A percentile compares a stretch with the other conserved stretches of the same genome.
Evolutionary conservation across 2,329 filamentous ascomycete genomes (phyloP).

Genomic region (Scedosporium aurantiacum): DNA sequence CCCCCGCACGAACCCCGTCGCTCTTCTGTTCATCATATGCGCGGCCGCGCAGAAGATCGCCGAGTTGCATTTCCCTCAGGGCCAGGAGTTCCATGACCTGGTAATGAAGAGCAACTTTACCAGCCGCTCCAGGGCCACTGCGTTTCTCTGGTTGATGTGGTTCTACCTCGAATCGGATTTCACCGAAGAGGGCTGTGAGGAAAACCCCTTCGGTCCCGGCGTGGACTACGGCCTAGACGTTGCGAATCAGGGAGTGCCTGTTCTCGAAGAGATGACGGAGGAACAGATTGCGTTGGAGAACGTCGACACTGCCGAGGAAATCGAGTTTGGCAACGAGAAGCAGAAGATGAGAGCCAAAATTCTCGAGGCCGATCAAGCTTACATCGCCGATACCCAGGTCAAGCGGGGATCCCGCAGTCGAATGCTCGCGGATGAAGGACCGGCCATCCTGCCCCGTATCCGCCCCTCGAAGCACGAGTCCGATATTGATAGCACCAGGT

Average conservation of each 20-base stretch:
- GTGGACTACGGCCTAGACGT: constrained; percentile 55
- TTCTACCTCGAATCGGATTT: constrained; percentile 97
- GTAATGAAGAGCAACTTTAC: constrained; percentile 82
- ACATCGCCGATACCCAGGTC: constrained; percentile 48
- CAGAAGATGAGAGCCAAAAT: constrained; percentile 65
- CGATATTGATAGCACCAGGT: constrained; percentile 32
- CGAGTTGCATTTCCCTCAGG: constrained; percentile 77
- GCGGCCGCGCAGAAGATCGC: constrained; percentile 85
- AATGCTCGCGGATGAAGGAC: constrained; percentile 37
- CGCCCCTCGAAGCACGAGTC: constrained; percentile 50
- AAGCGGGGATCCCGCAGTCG: constrained; percentile 39
- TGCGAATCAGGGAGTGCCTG: constrained; percentile 58
- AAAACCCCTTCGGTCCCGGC: constrained; percentile 78
- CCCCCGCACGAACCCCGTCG: constrained; percentile 86
- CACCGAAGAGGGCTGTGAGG: constrained; percentile 71
- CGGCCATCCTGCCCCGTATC: constrained; percentile 51
- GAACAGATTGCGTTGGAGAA: constrained; percentile 62
- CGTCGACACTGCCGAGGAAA: constrained; percentile 59
- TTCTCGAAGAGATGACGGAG: constrained; percentile 51
- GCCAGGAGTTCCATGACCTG: constrained; percentile 88
- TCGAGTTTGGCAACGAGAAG: constrained; percentile 61
- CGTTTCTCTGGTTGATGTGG: constrained; percentile 98
- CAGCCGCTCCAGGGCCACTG: constrained; percentile 70
- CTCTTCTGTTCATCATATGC: constrained; percentile 89
- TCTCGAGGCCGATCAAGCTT: constrained; percentile 63